A percentile compares a stretch with the other conserved stretches of the same genome.
phyloP scores from a whole-genome alignment of 192 early-diverging fungal species.

The Coemansia asiatica region DNA sequence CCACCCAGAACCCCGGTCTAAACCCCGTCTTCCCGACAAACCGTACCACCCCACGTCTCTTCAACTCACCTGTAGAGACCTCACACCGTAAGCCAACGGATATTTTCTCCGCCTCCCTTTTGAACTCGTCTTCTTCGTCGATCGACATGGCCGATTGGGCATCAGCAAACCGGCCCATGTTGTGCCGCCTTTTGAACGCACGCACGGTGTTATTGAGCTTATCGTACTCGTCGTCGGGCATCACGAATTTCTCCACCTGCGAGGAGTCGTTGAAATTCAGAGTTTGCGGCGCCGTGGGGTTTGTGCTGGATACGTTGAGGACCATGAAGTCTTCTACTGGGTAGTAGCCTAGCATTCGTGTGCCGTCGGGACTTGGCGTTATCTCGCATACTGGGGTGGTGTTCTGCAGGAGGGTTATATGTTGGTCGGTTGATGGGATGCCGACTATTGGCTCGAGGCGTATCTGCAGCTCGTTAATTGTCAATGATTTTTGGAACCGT shows the following conservation, averaged over 20 bases:
- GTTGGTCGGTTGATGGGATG: slow-evolving; percentile 68
- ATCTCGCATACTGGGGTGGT: slow-evolving; percentile 56
- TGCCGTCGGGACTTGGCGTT: slow-evolving; percentile 48
- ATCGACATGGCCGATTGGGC: slow-evolving; percentile 76
- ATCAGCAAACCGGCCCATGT: slow-evolving; percentile 83
- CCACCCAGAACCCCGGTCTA: slow-evolving; percentile 89
- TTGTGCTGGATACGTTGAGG: slow-evolving; percentile 59
- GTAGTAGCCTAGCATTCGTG: slow-evolving; percentile 81
- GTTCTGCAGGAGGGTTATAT: slow-evolving; percentile 62
- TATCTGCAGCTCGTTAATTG: slow-evolving; percentile 49
- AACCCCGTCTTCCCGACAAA: slow-evolving; percentile 79
- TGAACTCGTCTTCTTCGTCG: slow-evolving; percentile 70
- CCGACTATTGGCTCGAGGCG: slow-evolving; percentile 93
- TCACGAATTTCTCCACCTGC: slow-evolving; percentile 91
- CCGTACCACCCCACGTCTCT: slow-evolving; percentile 63
- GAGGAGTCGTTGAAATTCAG: slow-evolving; percentile 85
- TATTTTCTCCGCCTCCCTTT: slow-evolving; percentile 66
- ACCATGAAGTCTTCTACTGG: slow-evolving; percentile 81
- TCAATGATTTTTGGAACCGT: slow-evolving; percentile 65
- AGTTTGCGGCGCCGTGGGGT: slow-evolving; percentile 17
- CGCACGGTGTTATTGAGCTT: slow-evolving; percentile 80
- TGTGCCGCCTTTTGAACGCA: slow-evolving; percentile 85
- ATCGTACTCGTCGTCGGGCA: slow-evolving; percentile 86
- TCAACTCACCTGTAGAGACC: slow-evolving; percentile 63
- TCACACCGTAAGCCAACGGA: slow-evolving; percentile 81